A percentile compares a stretch with the other conserved stretches of the same genome.
phyloP scores from a whole-genome alignment of 1,139 yeast genomes.

The Blastobotrys buckinghamii region DNA sequence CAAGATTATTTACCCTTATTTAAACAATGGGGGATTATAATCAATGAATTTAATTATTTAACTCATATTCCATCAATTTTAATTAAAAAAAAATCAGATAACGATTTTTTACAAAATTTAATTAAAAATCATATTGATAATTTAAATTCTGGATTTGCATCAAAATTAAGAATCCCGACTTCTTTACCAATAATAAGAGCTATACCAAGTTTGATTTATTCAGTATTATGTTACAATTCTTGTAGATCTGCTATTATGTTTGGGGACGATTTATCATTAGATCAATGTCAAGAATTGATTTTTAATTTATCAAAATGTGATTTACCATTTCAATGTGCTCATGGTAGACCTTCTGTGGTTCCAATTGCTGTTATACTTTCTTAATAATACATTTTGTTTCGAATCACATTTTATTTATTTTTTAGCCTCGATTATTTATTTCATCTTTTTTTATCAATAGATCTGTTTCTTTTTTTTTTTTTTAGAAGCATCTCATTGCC shows the following conservation, averaged over 20 bases:
- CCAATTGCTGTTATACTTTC: constrained; percentile 39
- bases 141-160: not conserved
- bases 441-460: too few relatives aligned
- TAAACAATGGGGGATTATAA: constrained; percentile 23
- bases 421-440: not conserved
- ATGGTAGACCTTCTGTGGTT: constrained; percentile 72
- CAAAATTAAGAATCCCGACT: constrained; percentile 1
- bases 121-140: not conserved
- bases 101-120: not conserved
- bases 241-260: constrained; percentile 71
- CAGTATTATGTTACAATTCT: constrained; percentile 51
- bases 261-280: constrained; percentile 47
- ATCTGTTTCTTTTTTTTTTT: too few relatives aligned
- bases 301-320: constrained; percentile 42
- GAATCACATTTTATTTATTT: not conserved
- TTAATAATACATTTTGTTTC: not conserved
- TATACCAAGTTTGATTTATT: constrained; percentile 9
- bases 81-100: constrained; percentile 2
- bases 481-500: too few relatives aligned
- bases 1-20: constrained; percentile 7
- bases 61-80: constrained; percentile 22
- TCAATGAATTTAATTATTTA: constrained; percentile 6
- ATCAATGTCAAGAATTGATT: constrained; percentile 45
- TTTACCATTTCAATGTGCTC: constrained; percentile 78
- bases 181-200: not conserved